Evolutionary conservation across 768 basidiomycete species (phyloP).

Genomic region (Daedaleopsis nitida): DNA sequence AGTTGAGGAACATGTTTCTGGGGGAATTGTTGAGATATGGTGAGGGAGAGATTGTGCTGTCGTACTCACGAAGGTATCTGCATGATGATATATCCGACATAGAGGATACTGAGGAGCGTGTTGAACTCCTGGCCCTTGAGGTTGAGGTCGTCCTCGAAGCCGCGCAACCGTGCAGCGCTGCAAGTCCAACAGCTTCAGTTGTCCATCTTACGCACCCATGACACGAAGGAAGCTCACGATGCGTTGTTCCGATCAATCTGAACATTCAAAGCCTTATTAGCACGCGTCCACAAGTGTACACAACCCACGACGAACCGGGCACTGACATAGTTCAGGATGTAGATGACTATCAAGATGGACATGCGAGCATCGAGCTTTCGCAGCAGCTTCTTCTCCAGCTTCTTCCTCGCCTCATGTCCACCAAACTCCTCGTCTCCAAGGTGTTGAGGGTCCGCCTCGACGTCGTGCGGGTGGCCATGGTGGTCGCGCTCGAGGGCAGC

Average conservation of each 20-base stretch:
- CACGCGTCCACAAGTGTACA: too few relatives aligned
- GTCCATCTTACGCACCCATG: too few relatives aligned
- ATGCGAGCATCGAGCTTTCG: constrained; percentile 46
- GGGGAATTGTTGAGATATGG: not conserved
- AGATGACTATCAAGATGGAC: constrained; percentile 46
- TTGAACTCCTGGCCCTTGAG: constrained; percentile 65
- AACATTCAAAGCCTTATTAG: constrained; percentile 1
- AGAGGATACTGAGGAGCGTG: constrained; percentile 66
- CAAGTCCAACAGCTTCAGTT: not conserved
- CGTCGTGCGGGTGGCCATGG: constrained; percentile 4
- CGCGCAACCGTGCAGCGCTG: constrained; percentile 72
- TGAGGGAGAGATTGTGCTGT: not conserved
- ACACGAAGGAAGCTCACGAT: constrained; percentile 42
- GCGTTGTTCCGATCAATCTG: constrained; percentile 76
- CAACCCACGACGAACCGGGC: not conserved
- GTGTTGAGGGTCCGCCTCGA: constrained; percentile 15
- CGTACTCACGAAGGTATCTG: constrained; percentile 70
- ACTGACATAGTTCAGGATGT: constrained; percentile 50
- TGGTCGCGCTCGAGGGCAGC: constrained; percentile 15
- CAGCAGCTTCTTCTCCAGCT: constrained; percentile 45
- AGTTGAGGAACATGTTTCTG: constrained; percentile 73
- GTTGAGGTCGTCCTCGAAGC: constrained; percentile 69
- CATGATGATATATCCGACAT: constrained; percentile 77
- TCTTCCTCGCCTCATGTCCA: constrained; percentile 38
- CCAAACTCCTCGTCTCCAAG: constrained; percentile 38